A percentile compares a stretch with the other conserved stretches of the same genome.
phyloP scores from a whole-genome alignment of 306 rosid genomes.

The Quercus glauca region DNA sequence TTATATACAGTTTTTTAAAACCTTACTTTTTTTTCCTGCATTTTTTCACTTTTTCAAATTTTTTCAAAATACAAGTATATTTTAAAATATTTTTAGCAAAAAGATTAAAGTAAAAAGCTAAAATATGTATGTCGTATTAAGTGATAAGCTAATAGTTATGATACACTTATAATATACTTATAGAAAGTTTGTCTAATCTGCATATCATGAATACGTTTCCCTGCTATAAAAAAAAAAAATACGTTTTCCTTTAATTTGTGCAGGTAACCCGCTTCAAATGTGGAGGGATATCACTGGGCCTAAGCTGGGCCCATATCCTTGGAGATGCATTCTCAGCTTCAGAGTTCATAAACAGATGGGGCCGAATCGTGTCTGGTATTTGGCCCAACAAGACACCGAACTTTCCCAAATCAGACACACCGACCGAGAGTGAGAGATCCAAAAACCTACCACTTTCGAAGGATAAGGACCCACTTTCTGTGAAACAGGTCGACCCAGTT shows the following conservation, averaged over 20 bases:
- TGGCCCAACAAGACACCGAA: slow-evolving; percentile 6
- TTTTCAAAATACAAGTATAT: too few relatives aligned
- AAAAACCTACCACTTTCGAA: background rate
- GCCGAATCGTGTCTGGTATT: slow-evolving; percentile 17
- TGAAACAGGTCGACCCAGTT: slow-evolving; percentile 51
- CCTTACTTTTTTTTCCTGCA: too few relatives aligned
- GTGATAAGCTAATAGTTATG: too few relatives aligned
- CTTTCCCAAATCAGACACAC: slow-evolving; percentile 18
- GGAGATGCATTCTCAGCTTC: slow-evolving; percentile 63
- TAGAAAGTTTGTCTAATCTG: too few relatives aligned
- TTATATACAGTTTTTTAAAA: too few relatives aligned
- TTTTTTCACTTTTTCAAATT: too few relatives aligned
- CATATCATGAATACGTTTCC: too few relatives aligned
- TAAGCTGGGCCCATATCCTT: slow-evolving; percentile 79
- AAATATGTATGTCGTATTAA: too few relatives aligned
- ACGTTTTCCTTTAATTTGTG: background rate
- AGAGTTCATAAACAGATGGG: slow-evolving; percentile 46
- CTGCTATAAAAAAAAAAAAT: too few relatives aligned
- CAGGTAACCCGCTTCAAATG: slow-evolving; percentile 64
- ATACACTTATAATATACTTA: too few relatives aligned
- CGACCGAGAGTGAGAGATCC: background rate
- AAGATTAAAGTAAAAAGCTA: too few relatives aligned
- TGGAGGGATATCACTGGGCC: slow-evolving; percentile 72
- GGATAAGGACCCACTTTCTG: slow-evolving; percentile 31
- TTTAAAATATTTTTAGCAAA: too few relatives aligned